Evolutionary conservation across 495 filamentous ascomycete genomes (phyloP).

Genomic region (Recurvomyces mirabilis): DNA sequence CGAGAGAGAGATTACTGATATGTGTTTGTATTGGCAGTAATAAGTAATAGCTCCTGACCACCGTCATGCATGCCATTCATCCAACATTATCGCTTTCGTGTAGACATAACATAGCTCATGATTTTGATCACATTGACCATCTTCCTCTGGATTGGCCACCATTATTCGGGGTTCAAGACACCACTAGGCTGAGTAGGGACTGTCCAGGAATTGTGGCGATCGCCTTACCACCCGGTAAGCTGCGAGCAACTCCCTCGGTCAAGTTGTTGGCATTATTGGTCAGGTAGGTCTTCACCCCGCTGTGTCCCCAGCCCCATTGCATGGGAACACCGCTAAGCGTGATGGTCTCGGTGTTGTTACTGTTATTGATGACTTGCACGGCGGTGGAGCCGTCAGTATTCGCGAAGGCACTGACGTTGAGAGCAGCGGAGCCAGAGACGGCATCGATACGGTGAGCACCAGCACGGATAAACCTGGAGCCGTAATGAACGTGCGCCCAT

Average conservation of each 20-base stretch:
- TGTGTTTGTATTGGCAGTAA: too few relatives aligned
- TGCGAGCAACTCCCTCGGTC: background rate
- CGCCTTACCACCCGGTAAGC: background rate
- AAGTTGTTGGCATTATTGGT: constrained; percentile 8
- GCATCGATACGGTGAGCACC: constrained; percentile 37
- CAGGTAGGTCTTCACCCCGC: background rate
- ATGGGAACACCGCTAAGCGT: background rate
- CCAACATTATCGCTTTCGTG: too few relatives aligned
- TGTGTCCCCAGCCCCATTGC: background rate
- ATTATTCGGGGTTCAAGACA: too few relatives aligned
- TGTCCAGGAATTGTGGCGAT: constrained; percentile 2
- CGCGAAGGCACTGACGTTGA: constrained; percentile 37
- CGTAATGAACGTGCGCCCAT: constrained; percentile 42
- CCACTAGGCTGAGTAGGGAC: constrained; percentile 10
- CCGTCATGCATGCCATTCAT: too few relatives aligned
- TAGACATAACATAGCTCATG: too few relatives aligned
- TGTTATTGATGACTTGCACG: constrained; percentile 38
- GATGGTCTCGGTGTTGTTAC: constrained; percentile 13
- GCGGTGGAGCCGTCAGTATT: constrained; percentile 38
- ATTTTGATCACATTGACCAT: too few relatives aligned
- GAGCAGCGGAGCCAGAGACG: constrained; percentile 11
- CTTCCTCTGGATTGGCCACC: too few relatives aligned
- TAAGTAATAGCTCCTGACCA: too few relatives aligned
- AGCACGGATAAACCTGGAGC: constrained; percentile 36
- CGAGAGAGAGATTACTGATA: too few relatives aligned